A percentile compares a stretch with the other conserved stretches of the same genome.
Conservation (phyloP, 176 grass and related monocot genomes). For the Zea mays region Zm-B73-REFERENCE-NAM-5.0 NC_050103.1:176525501-176526000, state of each 20-base stretch:
- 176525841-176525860: conserved; percentile 32
- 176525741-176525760: no score
- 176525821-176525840: conserved; percentile 20
- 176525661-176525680: conserved; percentile 86
- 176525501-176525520: no score
- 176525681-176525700: conserved; percentile 10
- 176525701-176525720: not conserved
- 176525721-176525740: not conserved
- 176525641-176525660: conserved; percentile 80
- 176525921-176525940: no score
- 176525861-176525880: not conserved
- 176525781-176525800: conserved; percentile 56
- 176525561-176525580: conserved; percentile 61
- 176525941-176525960: no score
- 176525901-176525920: not conserved
- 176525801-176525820: conserved; percentile 72
- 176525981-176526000: no score
- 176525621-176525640: conserved; percentile 82
- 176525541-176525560: conserved; percentile 64
- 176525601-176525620: conserved; percentile 74
- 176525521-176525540: conserved; percentile 68
- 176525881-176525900: conserved; percentile 33
- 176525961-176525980: no score
- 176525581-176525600: conserved; percentile 84
- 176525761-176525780: not conserved